Conservation (phyloP, 2,329 filamentous ascomycete genomes). For the Penicillium sp. region DNA sequence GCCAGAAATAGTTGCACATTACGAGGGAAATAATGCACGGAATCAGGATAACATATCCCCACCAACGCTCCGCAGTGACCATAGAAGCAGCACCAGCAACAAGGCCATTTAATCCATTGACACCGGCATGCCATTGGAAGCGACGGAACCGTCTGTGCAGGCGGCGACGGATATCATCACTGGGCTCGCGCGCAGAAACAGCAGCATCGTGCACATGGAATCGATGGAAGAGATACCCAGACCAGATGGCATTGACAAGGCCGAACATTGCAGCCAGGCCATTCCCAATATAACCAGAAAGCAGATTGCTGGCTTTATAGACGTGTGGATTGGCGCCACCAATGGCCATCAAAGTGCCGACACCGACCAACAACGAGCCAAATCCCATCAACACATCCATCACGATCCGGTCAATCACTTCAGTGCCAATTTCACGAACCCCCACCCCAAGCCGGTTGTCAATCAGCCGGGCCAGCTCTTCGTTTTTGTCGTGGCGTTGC, state of each 20-base stretch:
- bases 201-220: conserved; percentile 40
- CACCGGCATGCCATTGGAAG: conserved; percentile 46
- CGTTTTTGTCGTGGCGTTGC: conserved; percentile 20
- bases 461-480: conserved; percentile 23
- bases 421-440: conserved; percentile 51
- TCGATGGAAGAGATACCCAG: conserved; percentile 42
- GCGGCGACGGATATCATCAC: conserved; percentile 28
- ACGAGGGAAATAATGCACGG: conserved; percentile 51
- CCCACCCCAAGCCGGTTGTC: conserved; percentile 47
- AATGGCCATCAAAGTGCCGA: conserved; percentile 56
- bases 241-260: conserved; percentile 51
- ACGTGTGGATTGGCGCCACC: conserved; percentile 46
- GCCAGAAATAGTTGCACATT: conserved; percentile 52
- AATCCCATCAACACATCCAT: conserved; percentile 54
- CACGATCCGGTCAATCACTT: conserved; percentile 50
- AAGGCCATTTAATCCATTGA: conserved; percentile 49
- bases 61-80: conserved; percentile 52
- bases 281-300: conserved; percentile 58
- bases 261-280: conserved; percentile 51
- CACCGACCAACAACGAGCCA: conserved; percentile 51
- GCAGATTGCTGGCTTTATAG: conserved; percentile 50
- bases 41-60: conserved; percentile 53
- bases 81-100: conserved; percentile 52
- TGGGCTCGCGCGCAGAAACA: conserved; percentile 25
- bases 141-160: conserved; percentile 40